Conservation (phyloP, 306 rosid genomes). For the Alnus rubra region DNA sequence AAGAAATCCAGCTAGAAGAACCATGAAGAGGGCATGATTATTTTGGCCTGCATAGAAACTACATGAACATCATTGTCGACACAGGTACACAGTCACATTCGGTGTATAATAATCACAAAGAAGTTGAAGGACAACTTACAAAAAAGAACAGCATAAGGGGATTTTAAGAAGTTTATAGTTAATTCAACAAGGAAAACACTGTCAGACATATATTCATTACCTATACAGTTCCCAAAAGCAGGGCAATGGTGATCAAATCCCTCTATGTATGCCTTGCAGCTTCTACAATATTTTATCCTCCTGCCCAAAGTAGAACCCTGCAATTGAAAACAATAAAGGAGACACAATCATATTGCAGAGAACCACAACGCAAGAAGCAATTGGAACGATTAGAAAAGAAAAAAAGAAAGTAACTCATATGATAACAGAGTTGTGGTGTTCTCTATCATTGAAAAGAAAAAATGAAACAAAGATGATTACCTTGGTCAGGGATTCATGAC, state of each 20-base stretch:
- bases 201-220: constrained; percentile 12
- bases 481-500: constrained; percentile 6
- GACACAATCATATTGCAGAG: constrained; percentile 5
- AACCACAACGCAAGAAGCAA: constrained; percentile 8
- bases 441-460: not conserved
- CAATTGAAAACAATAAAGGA: not conserved
- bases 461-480: not conserved
- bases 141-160: constrained; percentile 8
- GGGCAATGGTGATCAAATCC: constrained; percentile 58
- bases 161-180: not conserved
- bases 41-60: constrained; percentile 45
- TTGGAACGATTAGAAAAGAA: no score
- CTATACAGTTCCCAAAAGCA: constrained; percentile 59
- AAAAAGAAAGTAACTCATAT: not conserved
- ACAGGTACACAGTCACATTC: not conserved
- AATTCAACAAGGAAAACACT: not conserved
- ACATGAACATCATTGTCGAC: not conserved
- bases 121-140: not conserved
- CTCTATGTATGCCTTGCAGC: constrained; percentile 35
- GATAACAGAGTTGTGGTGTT: not conserved
- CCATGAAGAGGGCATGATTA: constrained; percentile 42
- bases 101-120: not conserved
- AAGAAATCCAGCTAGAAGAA: constrained; percentile 47
- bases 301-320: constrained; percentile 32
- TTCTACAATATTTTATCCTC: constrained; percentile 44